Base-by-base conservation (phyloP, 1,139 yeast species). In the Williopsis jadinii region DNA sequence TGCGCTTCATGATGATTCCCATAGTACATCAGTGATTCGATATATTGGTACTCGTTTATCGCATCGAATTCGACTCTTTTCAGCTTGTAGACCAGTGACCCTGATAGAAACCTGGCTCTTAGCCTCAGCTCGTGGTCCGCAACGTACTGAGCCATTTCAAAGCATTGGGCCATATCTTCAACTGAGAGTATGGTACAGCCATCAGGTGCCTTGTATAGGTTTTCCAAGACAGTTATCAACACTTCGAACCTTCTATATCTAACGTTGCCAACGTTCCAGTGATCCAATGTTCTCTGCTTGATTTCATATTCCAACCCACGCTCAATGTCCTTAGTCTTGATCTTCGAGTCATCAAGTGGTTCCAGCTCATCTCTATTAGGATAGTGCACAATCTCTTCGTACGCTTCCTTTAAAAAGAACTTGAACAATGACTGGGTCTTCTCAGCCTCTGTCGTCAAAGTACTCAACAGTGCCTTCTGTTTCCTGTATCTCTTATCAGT, bases 1-100 rank as follows among this genome's bases (percentile, higher is more conserved):
- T 49, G 48, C 0, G 68, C 68, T 30, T 53, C 52, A 15, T 49
- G 47, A 42, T 51, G 51, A 2, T 55, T 44, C 2, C 59, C 58
- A 44, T 49, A 54, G 27, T 52, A 45, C 14, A 61, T 53, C 37
- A 65, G 44, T 2, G 67, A 41, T 35, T 46, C 55, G 24, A 53
- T 47, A 34, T 41, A 51, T 19, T 50, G 43, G 2, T 48, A 50
- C 34, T 51, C 56, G 34, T 50, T 50, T 8, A 48, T 27, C 6
- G 35, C 34, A 37, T 53, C 57, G 36, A 53, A 47, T 33, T 51
- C 52, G 24, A 50, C 48, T 30, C 41, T 47, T 19, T 47, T 45
- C 30, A 50, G 37, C 5, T 27, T 36, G 34, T 52, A 52, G 35
- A 52, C 47, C 42, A 52, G 34, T 10, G 38, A 34, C 3, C 58